Base-by-base conservation (phyloP, 2,329 filamentous ascomycete genomes). In the Madurella fahalii region DNA sequence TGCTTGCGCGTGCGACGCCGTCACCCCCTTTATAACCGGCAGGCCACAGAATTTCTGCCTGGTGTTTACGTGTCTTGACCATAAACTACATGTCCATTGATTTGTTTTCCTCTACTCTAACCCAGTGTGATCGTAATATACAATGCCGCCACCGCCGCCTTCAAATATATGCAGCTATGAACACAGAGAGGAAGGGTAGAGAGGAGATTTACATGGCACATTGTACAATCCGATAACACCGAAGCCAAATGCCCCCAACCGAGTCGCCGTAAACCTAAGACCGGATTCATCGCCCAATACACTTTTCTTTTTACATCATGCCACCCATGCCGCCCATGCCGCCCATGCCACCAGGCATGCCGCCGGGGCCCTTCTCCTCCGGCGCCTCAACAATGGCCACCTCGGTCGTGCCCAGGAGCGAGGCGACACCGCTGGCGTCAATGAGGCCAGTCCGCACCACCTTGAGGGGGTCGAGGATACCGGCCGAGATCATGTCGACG, bases 381-480 rank as follows among this genome's bases (percentile, higher is more conserved):
- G 90, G 83, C 51, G 93, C 94, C 72, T 99, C 94, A 49, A 96
- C 92, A 61, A 99, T 96, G 63, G 94, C 92, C 54, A 97, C 94
- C 79, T 99, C 94, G 58, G 94, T 99, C 63, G 94, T 99, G 71
- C 94, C 94, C 58, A 99, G 88, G 58, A 99, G 85, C 51, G 93
- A 97, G 51, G 94, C 94, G 67, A 99, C 94, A 76, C 94, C 94
- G 69, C 87, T 93, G 65, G 94, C 94, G 68, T 99, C 94, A 68
- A 92, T 83, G 56, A 99, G 86, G 69, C 90, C 93, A 61, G 94
- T 99, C 68, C 94, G 91, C 70, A 99, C 94, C 65, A 99, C 94
- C 89, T 99, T 99, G 82, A 99, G 89, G 62, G 94, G 94, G 73
- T 99, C 94, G 57, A 99, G 88, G 74, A 99, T 99, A 87, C 94